A percentile compares a stretch with the other conserved stretches of the same genome.
phyloP scores from a whole-genome alignment of 768 basidiomycete genomes.

The Tricholoma terreum region DNA sequence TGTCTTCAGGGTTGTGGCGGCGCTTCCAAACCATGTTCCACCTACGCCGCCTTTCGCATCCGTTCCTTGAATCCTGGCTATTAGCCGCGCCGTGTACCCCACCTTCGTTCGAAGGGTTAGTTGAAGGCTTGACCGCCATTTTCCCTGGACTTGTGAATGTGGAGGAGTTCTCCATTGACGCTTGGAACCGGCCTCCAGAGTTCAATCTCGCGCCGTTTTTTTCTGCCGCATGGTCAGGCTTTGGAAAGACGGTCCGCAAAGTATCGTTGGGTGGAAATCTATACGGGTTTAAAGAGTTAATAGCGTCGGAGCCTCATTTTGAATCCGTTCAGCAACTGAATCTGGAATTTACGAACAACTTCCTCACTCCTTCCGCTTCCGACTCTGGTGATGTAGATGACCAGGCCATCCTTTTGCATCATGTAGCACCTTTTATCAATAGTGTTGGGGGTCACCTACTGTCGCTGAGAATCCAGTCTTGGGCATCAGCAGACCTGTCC shows the following conservation, averaged over 20 bases:
- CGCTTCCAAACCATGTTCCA: slow-evolving; percentile 6
- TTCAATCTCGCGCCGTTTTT: slow-evolving; percentile 32
- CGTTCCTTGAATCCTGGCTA: slow-evolving; percentile 8
- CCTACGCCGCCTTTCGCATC: slow-evolving; percentile 12
- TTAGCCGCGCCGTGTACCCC: slow-evolving; percentile 4
- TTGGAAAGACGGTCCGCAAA: slow-evolving; percentile 33
- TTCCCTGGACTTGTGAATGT: slow-evolving; percentile 33
- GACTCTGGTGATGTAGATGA: slow-evolving; percentile 9
- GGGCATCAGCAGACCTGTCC: slow-evolving; percentile 40
- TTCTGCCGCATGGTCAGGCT: slow-evolving; percentile 36
- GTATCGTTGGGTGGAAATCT: slow-evolving; percentile 38
- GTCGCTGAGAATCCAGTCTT: slow-evolving; percentile 37
- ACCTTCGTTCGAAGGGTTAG: slow-evolving; percentile 22
- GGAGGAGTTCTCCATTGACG: slow-evolving; percentile 35
- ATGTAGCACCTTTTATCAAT: slow-evolving; percentile 41
- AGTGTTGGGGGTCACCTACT: slow-evolving; percentile 31
- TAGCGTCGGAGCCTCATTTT: slow-evolving; percentile 30
- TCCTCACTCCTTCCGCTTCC: slow-evolving; percentile 14
- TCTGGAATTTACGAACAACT: slow-evolving; percentile 39
- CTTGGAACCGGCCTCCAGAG: slow-evolving; percentile 33
- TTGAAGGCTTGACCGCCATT: slow-evolving; percentile 26
- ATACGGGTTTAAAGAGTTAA: slow-evolving; percentile 31
- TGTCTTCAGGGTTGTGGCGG: slow-evolving; percentile 1
- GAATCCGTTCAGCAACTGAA: slow-evolving; percentile 31
- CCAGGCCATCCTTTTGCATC: slow-evolving; percentile 24